phyloP scores from a whole-genome alignment of 352 stramenopile genomes.

The Aphanomyces astaci region DNA sequence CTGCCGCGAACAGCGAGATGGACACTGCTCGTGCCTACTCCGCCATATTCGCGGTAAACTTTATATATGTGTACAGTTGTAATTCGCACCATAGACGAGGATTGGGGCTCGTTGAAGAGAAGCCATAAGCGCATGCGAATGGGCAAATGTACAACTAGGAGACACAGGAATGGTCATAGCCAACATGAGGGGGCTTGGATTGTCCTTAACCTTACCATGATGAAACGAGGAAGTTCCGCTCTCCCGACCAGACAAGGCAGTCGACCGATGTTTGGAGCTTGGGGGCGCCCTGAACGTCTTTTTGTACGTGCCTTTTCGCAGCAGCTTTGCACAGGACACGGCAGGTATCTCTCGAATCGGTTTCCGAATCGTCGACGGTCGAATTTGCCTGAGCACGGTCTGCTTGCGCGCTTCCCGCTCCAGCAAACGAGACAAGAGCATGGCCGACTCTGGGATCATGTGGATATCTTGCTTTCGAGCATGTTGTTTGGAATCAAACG shows the following conservation, averaged over 20 bases:
- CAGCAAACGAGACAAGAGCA: slow-evolving; percentile 14
- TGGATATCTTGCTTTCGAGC: not conserved
- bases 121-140: slow-evolving; percentile 30
- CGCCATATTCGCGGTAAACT: not conserved
- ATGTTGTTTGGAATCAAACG: not conserved
- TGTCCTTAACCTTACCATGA: not conserved
- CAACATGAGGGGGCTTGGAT: not conserved
- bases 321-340: not conserved
- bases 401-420: slow-evolving; percentile 15
- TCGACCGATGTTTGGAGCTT: not conserved
- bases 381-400: slow-evolving; percentile 9
- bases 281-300: not conserved
- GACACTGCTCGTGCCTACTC: slow-evolving; percentile 38
- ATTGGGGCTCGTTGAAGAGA: slow-evolving; percentile 68
- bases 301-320: not conserved
- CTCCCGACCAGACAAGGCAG: not conserved
- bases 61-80: no score
- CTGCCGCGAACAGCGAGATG: slow-evolving; percentile 57
- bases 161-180: not conserved
- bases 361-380: not conserved
- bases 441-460: slow-evolving; percentile 8
- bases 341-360: not conserved
- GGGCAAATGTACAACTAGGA: not conserved
- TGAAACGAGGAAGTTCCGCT: not conserved
- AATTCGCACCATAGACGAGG: slow-evolving; percentile 27